These are phyloP conservation scores for Eucalyptus leucophloia DNA, from an alignment of 345 rosid species.

Conservation along the genomic window DNA sequence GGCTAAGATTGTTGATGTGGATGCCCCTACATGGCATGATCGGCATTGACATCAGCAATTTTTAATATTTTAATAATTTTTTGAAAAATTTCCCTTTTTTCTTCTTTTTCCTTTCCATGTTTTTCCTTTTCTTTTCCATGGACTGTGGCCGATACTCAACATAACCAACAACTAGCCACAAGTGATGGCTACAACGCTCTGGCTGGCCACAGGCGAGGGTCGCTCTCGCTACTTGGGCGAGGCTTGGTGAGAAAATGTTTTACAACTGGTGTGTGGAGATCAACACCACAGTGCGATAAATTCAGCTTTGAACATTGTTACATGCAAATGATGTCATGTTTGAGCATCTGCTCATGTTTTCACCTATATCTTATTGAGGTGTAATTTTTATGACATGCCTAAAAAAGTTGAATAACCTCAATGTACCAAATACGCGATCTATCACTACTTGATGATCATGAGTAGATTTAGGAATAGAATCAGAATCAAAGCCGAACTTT, in stretches of 20 bases:
- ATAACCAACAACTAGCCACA: no score
- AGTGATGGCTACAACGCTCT: no score
- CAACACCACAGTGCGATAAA: neutral
- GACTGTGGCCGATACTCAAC: no score
- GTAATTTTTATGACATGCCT: neutral
- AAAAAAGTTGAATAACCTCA: neutral
- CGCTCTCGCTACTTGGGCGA: fast-evolving
- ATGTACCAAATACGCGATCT: neutral
- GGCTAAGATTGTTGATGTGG: no score
- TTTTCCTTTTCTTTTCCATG: no score
- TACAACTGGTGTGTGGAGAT: neutral
- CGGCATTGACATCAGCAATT: no score
- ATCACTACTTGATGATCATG: neutral
- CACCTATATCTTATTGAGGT: neutral
- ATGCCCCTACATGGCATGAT: no score
- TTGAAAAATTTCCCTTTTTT: no score
- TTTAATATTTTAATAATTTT: no score
- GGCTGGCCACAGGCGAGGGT: no score
- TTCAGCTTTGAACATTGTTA: neutral
- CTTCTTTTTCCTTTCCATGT: no score
- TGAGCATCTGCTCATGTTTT: neutral
- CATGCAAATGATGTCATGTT: neutral
- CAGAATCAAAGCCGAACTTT: neutral
- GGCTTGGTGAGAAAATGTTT: no score
- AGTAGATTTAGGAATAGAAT: neutral